phyloP scores from a whole-genome alignment of 768 basidiomycete genomes.

The Goffeauzyma gilvescens region DNA sequence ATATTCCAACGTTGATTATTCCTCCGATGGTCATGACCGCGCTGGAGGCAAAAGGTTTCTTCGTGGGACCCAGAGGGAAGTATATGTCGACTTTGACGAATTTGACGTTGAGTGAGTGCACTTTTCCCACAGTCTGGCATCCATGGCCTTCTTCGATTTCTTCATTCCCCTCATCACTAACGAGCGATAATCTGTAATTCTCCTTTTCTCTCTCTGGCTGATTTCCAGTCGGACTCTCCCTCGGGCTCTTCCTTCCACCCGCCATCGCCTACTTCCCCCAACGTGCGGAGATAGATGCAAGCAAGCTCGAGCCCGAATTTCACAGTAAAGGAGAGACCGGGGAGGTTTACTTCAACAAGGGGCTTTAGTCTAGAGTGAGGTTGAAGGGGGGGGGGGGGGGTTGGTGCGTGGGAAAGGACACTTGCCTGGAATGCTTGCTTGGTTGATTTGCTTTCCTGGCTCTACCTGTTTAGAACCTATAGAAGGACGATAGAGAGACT shows the following conservation, averaged over 20 bases:
- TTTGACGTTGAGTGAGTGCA: slow-evolving; percentile 24
- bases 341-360: slow-evolving; percentile 35
- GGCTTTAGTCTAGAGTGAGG: slow-evolving; percentile 28
- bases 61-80: slow-evolving; percentile 28
- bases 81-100: slow-evolving; percentile 23
- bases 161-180: background rate
- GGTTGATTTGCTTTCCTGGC: too few species aligned
- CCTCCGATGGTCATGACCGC: slow-evolving; percentile 34
- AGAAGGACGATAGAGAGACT: too few species aligned
- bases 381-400: too few species aligned
- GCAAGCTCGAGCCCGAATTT: slow-evolving; percentile 31
- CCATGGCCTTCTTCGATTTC: background rate
- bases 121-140: background rate
- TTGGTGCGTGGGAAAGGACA: too few species aligned
- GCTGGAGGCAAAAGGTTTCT: slow-evolving; percentile 27
- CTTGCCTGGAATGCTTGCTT: too few species aligned
- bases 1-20: slow-evolving; percentile 35
- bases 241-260: slow-evolving; percentile 34
- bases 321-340: slow-evolving; percentile 15
- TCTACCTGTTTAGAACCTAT: too few species aligned
- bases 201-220: background rate
- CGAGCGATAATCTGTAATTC: too few species aligned
- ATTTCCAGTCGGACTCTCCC: slow-evolving; percentile 32
- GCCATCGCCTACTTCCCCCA: slow-evolving; percentile 35
- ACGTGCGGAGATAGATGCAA: slow-evolving; percentile 26